Evolutionary conservation across 2,329 filamentous ascomycete species (phyloP).

Genomic region (Claviceps monticola): DNA sequence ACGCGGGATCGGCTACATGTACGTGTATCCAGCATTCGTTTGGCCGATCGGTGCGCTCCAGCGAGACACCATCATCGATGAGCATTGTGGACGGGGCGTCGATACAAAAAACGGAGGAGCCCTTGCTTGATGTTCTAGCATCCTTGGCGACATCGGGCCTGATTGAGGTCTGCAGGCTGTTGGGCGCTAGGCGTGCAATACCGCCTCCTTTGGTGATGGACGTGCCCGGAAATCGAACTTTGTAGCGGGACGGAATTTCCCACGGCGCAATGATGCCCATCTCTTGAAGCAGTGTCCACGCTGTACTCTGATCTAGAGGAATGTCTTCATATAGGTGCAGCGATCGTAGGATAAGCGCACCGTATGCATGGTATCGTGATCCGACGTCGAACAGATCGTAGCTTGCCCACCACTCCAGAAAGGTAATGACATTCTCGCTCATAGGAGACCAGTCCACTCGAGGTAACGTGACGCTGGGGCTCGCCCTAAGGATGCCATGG

Average conservation of each 20-base stretch:
- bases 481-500: conserved; percentile 29
- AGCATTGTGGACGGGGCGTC: conserved; percentile 52
- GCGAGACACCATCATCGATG: conserved; percentile 67
- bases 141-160: conserved; percentile 30
- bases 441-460: conserved; percentile 16
- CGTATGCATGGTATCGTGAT: conserved; percentile 45
- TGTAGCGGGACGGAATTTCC: conserved; percentile 53
- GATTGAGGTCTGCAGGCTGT: conserved; percentile 19
- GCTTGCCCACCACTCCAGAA: conserved; percentile 55
- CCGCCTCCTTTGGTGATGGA: conserved; percentile 28
- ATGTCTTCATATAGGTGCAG: conserved; percentile 43
- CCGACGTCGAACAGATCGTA: conserved; percentile 37
- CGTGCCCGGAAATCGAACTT: conserved; percentile 37
- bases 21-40: conserved; percentile 61
- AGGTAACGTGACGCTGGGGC: conserved; percentile 11
- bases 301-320: conserved; percentile 26
- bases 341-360: conserved; percentile 49
- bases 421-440: conserved; percentile 42
- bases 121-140: conserved; percentile 43
- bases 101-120: conserved; percentile 56
- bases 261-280: conserved; percentile 57
- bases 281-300: conserved; percentile 60
- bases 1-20: conserved; percentile 67
- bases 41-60: conserved; percentile 41
- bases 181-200: conserved; percentile 22